A percentile compares a stretch with the other conserved stretches of the same genome.
These are phyloP conservation scores for Erigeron canadensis DNA, from an alignment of 129 eudicot species.

Conservation along the genomic window DNA sequence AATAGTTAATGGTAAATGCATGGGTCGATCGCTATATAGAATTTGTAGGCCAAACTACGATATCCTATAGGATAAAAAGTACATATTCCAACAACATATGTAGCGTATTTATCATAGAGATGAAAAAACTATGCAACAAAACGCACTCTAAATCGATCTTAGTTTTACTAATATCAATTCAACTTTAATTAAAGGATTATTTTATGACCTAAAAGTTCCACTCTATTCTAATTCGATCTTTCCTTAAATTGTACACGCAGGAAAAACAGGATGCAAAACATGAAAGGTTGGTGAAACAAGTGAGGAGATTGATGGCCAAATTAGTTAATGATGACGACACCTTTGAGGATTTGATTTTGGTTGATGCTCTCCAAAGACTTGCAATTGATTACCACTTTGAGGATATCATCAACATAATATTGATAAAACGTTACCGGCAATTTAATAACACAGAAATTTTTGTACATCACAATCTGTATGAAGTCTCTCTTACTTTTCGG, in stretches of 20 bases:
- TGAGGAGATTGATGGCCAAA: not conserved
- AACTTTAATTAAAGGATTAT: too few species aligned
- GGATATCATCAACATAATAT: slow-evolving; percentile 4
- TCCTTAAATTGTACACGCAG: not conserved
- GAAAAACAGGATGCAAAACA: not conserved
- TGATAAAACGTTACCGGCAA: slow-evolving; percentile 1
- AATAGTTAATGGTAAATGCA: not conserved
- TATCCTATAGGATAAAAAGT: too few species aligned
- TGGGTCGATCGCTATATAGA: not conserved
- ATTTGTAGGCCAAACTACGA: not conserved
- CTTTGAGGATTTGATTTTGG: slow-evolving; percentile 17
- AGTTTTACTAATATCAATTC: too few species aligned
- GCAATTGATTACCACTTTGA: slow-evolving; percentile 12
- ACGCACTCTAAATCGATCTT: too few species aligned
- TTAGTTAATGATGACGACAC: not conserved
- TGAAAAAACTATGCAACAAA: too few species aligned
- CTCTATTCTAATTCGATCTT: not conserved
- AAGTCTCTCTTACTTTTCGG: slow-evolving; percentile 9
- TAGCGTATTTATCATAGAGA: too few species aligned
- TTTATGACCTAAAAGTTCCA: too few species aligned
- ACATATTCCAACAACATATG: too few species aligned
- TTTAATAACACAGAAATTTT: not conserved
- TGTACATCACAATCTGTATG: not conserved
- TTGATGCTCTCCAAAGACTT: slow-evolving; percentile 20
- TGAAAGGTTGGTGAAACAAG: not conserved